Conservation (phyloP, 179 eudicot genomes). For the Beta macrorhiza region DNA sequence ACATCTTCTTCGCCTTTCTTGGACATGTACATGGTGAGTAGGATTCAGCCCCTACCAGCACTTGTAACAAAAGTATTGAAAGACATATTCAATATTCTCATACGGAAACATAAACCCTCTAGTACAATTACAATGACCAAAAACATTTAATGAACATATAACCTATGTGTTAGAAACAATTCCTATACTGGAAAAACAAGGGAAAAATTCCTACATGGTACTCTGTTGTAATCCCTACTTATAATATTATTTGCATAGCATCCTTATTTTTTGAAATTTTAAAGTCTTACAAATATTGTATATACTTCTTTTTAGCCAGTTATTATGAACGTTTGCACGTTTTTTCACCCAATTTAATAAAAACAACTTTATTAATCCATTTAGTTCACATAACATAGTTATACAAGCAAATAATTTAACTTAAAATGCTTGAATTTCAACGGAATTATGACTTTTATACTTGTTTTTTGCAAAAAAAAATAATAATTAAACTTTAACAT, state of each 20-base stretch:
- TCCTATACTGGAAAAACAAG: background rate
- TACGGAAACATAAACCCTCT: background rate
- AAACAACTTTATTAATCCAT: background rate
- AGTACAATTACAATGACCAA: background rate
- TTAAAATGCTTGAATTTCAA: background rate
- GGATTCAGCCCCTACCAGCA: too few relatives aligned
- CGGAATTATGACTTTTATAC: background rate
- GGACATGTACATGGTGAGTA: too few relatives aligned
- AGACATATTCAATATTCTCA: background rate
- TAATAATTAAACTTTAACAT: background rate
- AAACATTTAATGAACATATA: too few relatives aligned
- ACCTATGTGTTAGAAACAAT: background rate
- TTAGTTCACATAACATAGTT: background rate
- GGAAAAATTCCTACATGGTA: background rate
- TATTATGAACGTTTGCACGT: too few relatives aligned
- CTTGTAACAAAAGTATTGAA: background rate
- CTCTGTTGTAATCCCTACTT: background rate
- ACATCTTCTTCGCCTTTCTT: too few relatives aligned
- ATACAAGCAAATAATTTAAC: background rate
- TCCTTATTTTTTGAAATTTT: too few relatives aligned
- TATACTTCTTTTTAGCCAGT: too few relatives aligned
- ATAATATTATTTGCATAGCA: background rate
- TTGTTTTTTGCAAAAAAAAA: background rate
- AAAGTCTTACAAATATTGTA: too few relatives aligned
- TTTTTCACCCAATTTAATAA: too few relatives aligned